Conservation (phyloP, 345 rosid genomes). For the Rhizophora apiculata region DNA sequence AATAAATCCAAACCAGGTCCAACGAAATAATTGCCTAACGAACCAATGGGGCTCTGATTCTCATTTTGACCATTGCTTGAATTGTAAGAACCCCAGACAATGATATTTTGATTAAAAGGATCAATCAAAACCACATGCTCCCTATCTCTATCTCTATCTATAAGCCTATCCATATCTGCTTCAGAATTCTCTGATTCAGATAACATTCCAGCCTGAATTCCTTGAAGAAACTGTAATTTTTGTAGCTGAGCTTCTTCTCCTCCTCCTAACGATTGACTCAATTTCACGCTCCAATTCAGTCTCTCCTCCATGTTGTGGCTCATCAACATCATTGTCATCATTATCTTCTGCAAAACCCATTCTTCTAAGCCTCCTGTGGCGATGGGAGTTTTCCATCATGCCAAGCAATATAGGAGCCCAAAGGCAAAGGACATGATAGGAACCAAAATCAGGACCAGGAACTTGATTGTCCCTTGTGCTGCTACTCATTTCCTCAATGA, state of each 20-base stretch:
- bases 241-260: conserved; percentile 70
- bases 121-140: conserved; percentile 53
- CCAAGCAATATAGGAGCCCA: conserved; percentile 89
- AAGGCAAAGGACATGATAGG: conserved; percentile 70
- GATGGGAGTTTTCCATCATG: conserved; percentile 65
- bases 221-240: conserved; percentile 73
- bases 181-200: conserved; percentile 60
- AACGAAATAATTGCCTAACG: conserved; percentile 68
- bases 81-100: conserved; percentile 53
- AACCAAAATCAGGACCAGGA: conserved; percentile 58
- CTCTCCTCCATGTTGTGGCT: conserved; percentile 43
- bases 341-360: conserved; percentile 43
- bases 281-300: conserved; percentile 61
- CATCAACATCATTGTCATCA: conserved; percentile 35
- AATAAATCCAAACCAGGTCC: conserved; percentile 80
- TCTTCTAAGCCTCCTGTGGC: conserved; percentile 55
- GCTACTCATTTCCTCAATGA: conserved; percentile 45
- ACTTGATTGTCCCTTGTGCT: conserved; percentile 27
- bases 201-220: conserved; percentile 67
- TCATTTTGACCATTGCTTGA: conserved; percentile 40
- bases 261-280: conserved; percentile 55
- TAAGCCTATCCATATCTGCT: conserved; percentile 35
- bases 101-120: conserved; percentile 55
- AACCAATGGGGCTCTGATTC: conserved; percentile 42
- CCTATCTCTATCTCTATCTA: conserved; percentile 35